Evolutionary conservation across 176 grass and related monocot genomes (phyloP), one percentile per base, ranked within the genome.

Genomic region (Avena sativa): DNA sequence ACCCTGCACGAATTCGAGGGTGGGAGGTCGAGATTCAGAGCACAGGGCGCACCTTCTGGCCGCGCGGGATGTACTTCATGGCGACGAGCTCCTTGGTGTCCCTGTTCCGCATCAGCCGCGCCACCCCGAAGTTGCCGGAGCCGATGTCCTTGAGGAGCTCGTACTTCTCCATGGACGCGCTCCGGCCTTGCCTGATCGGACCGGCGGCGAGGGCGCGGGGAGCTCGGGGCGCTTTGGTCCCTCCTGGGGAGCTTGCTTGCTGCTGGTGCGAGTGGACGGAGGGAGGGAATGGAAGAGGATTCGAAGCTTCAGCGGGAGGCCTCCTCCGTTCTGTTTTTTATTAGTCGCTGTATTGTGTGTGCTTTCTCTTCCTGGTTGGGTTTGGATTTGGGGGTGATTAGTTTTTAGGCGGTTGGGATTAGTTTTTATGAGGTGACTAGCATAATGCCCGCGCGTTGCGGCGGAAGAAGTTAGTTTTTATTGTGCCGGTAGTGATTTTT

Each of bases 21-120:
- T 0, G 30, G 30, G 65, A 19, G 15, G 32, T 38, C 12, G 66
- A 7, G 6, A 69, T 36, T 17, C 32, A 16, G 63, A 23, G 20
- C 20, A 17, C 53, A 56, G 17, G 57, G 57, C 57, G 15, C 78
- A 97, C 95, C 95, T 94, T 97, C 61, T 89, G 90, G 25, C 95
- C 95, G 32, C 95, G 81, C 2, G 92, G 88, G 72, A 97, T 94
- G 88, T 94, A 94, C 78, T 97, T 97, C 90, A 94, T 94, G 84
- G 92, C 95, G 73, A 97, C 95, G 38, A 97, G 92, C 92, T 97
- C 95, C 85, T 91, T 97, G 62, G 92, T 97, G 61, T 97, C 95
- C 76, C 74, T 97, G 86, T 97, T 86, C 25, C 90, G 84, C 95
- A 97, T 97, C 86, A 97, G 83, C 21, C 90, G 88, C 32, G 95